Evolutionary conservation across 148 eudicot species (phyloP).

Genomic region (Fallopia convolvulus): DNA sequence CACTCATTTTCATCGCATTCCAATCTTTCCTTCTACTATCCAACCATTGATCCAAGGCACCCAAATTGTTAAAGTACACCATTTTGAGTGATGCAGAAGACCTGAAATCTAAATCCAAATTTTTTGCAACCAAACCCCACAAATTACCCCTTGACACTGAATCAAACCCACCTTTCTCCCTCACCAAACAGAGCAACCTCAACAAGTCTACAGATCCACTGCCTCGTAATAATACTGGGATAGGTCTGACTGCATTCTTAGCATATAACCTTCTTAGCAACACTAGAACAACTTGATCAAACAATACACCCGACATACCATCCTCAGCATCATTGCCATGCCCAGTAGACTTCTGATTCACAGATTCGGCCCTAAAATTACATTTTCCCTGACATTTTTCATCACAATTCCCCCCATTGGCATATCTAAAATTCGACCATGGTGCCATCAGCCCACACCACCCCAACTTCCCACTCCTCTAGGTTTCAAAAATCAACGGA

Average conservation of each 20-base stretch:
- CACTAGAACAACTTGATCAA: slow-evolving; percentile 54
- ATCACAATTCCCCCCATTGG: slow-evolving; percentile 20
- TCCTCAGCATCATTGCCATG: slow-evolving; percentile 36
- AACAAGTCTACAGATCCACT: slow-evolving; percentile 60
- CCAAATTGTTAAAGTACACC: slow-evolving; percentile 57
- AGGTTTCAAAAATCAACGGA: neutral
- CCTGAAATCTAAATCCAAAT: slow-evolving; percentile 37
- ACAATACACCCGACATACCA: slow-evolving; percentile 42
- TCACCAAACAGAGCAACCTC: slow-evolving; percentile 65
- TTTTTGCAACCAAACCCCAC: slow-evolving; percentile 64
- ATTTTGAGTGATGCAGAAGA: slow-evolving; percentile 37
- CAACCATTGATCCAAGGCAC: slow-evolving; percentile 65
- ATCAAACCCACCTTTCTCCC: slow-evolving; percentile 58
- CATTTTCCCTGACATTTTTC: slow-evolving; percentile 20
- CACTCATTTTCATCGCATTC: slow-evolving; percentile 27
- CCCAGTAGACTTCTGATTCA: slow-evolving; percentile 11
- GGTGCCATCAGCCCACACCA: slow-evolving; percentile 33
- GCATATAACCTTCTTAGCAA: slow-evolving; percentile 40
- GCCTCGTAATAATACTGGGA: slow-evolving; percentile 47
- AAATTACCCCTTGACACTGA: slow-evolving; percentile 46
- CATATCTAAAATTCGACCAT: slow-evolving; percentile 33
- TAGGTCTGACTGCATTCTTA: slow-evolving; percentile 39
- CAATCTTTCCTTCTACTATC: slow-evolving; percentile 27
- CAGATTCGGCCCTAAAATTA: slow-evolving; percentile 22
- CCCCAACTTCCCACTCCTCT: neutral